A percentile compares a stretch with the other conserved stretches of the same genome.
Evolutionary conservation across 768 basidiomycete species (phyloP).

Genomic region (Pulveroboletus sp.): DNA sequence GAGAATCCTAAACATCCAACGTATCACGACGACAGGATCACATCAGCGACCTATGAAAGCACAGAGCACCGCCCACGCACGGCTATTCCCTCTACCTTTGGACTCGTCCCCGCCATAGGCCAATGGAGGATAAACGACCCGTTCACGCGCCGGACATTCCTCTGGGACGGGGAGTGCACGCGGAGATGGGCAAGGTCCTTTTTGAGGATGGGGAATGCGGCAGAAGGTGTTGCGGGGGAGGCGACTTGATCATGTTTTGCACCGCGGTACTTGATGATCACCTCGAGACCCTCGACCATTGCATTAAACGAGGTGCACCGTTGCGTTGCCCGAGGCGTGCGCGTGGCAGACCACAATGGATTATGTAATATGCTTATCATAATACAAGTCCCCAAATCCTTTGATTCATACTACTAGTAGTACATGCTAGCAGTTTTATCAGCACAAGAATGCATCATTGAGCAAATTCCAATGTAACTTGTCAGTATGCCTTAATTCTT

Average conservation of each 20-base stretch:
- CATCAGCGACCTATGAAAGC: not conserved
- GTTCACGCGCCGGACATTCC: slow-evolving; percentile 18
- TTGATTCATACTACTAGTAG: too few species aligned
- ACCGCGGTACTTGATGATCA: slow-evolving; percentile 22
- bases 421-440: too few species aligned
- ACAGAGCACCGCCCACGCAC: slow-evolving; percentile 7
- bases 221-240: slow-evolving; percentile 7
- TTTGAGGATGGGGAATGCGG: slow-evolving; percentile 22
- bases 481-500: too few species aligned
- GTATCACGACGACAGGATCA: not conserved
- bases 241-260: slow-evolving; percentile 13
- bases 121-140: slow-evolving; percentile 26
- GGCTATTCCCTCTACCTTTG: not conserved
- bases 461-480: too few species aligned
- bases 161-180: slow-evolving; percentile 27
- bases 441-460: too few species aligned
- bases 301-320: not conserved
- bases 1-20: slow-evolving; percentile 11
- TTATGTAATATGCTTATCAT: slow-evolving; percentile 1
- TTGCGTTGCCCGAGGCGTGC: not conserved
- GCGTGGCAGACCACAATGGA: not conserved
- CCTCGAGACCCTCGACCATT: slow-evolving; percentile 24
- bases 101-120: slow-evolving; percentile 11
- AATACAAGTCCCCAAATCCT: too few species aligned
- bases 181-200: slow-evolving; percentile 28